phyloP scores from a whole-genome alignment of 2,329 filamentous ascomycete species.

The Ciborinia camelliae region DNA sequence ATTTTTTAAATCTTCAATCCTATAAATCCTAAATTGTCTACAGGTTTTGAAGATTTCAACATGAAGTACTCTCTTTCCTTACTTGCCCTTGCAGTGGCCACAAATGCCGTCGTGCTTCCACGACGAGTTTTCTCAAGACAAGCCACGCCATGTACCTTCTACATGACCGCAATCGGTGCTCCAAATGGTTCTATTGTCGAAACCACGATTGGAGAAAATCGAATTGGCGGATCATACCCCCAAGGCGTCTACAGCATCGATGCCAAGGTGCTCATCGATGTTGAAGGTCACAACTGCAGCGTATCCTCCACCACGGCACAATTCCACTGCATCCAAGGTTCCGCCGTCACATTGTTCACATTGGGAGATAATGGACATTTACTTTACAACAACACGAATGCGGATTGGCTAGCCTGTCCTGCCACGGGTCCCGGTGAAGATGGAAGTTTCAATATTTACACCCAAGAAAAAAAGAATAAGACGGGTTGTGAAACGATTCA shows the following conservation, averaged over 20 bases:
- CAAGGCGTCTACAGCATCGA: conserved; percentile 29
- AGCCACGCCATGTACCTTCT: conserved; percentile 30
- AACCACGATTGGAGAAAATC: conserved; percentile 31
- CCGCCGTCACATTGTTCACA: conserved; percentile 4
- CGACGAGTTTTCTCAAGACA: conserved; percentile 26
- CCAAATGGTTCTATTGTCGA: conserved; percentile 26
- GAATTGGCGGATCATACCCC: conserved; percentile 30
- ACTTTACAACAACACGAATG: conserved; percentile 22
- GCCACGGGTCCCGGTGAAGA: conserved; percentile 30
- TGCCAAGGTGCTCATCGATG: conserved; percentile 26
- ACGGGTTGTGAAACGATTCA: conserved; percentile 32
- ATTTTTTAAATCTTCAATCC: conserved; percentile 10
- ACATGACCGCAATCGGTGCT: conserved; percentile 28
- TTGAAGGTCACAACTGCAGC: conserved; percentile 29
- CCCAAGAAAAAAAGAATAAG: conserved; percentile 24
- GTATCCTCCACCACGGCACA: conserved; percentile 27
- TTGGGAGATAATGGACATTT: conserved; percentile 27
- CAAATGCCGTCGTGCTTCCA: conserved; percentile 25
- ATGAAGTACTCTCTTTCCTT: conserved; percentile 20
- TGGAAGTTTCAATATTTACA: conserved; percentile 32
- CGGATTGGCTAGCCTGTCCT: conserved; percentile 33
- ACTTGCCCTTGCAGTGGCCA: conserved; percentile 18
- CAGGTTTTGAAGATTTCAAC: conserved; percentile 6
- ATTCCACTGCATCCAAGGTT: conserved; percentile 27
- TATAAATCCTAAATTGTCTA: neutral